phyloP scores from a whole-genome alignment of 352 stramenopile genomes.

The Globisporangium orthogonon region DNA sequence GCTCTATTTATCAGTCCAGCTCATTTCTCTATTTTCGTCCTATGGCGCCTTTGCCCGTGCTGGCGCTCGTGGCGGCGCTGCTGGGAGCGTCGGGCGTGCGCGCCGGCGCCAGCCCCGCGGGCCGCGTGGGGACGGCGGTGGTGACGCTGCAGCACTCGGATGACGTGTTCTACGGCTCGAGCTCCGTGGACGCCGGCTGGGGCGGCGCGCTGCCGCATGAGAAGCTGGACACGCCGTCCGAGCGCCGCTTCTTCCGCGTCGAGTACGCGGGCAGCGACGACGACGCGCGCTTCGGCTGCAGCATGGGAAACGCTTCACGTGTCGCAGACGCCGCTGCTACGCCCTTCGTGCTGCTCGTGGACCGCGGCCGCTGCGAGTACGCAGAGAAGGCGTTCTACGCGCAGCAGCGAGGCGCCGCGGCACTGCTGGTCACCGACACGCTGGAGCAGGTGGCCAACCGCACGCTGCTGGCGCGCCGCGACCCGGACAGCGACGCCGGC shows the following conservation, averaged over 20 bases:
- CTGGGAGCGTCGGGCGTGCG: neutral
- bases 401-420: conserved; percentile 51
- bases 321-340: conserved; percentile 7
- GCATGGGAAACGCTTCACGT: conserved; percentile 18
- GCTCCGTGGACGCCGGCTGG: conserved; percentile 39
- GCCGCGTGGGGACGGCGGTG: conserved; percentile 39
- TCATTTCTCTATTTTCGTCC: too few relatives aligned
- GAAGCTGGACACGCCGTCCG: conserved; percentile 31
- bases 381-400: conserved; percentile 68
- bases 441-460: conserved; percentile 66
- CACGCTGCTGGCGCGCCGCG: conserved; percentile 15
- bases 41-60: too few relatives aligned
- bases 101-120: conserved; percentile 20
- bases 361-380: conserved; percentile 71
- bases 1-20: too few relatives aligned
- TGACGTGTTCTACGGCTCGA: conserved; percentile 52
- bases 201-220: conserved; percentile 41
- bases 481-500: conserved; percentile 16
- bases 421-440: conserved; percentile 74
- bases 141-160: conserved; percentile 54
- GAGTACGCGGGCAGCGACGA: conserved; percentile 39
- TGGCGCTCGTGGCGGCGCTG: neutral
- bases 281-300: conserved; percentile 49
- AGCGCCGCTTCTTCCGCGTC: conserved; percentile 39
- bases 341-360: conserved; percentile 63